Percentiles rank a stretch among this genome's conserved stretches.
Evolutionary conservation across 345 rosid genomes (phyloP).

Genomic region (Psidium guajava): DNA sequence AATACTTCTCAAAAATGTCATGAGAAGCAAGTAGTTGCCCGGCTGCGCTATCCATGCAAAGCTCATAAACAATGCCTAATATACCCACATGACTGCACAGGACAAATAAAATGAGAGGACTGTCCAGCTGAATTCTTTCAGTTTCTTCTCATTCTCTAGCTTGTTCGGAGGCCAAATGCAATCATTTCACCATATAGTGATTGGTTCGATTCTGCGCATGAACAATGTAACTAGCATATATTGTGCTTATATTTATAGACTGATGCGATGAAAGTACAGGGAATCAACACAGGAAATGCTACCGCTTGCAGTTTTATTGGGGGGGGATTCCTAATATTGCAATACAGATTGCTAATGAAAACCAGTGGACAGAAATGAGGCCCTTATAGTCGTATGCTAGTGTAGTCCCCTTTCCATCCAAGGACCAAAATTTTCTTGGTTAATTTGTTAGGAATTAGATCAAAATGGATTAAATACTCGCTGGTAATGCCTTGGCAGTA

Average conservation of each 20-base stretch:
- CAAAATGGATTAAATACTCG: neutral
- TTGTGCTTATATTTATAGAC: too few relatives aligned
- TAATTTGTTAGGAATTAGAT: neutral
- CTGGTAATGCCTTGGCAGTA: neutral
- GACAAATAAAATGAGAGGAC: neutral
- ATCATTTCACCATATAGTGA: neutral
- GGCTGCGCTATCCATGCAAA: constrained; percentile 40
- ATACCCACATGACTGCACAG: constrained; percentile 24
- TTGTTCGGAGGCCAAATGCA: neutral
- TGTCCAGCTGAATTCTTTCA: neutral
- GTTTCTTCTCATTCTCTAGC: neutral
- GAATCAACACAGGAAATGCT: neutral
- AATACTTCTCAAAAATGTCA: neutral
- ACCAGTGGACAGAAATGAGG: neutral
- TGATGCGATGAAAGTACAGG: neutral
- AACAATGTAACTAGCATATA: neutral
- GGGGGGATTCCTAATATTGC: neutral
- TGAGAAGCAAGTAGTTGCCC: constrained; percentile 16
- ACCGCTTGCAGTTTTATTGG: neutral
- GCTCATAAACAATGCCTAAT: constrained; percentile 29
- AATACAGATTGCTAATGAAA: neutral
- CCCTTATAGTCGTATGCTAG: neutral
- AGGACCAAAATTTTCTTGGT: neutral
- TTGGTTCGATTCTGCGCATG: neutral
- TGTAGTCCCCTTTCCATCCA: neutral